phyloP scores from a whole-genome alignment of 202 grass and related monocot genomes.

The Bolboschoenoplectus hybrid region DNA sequence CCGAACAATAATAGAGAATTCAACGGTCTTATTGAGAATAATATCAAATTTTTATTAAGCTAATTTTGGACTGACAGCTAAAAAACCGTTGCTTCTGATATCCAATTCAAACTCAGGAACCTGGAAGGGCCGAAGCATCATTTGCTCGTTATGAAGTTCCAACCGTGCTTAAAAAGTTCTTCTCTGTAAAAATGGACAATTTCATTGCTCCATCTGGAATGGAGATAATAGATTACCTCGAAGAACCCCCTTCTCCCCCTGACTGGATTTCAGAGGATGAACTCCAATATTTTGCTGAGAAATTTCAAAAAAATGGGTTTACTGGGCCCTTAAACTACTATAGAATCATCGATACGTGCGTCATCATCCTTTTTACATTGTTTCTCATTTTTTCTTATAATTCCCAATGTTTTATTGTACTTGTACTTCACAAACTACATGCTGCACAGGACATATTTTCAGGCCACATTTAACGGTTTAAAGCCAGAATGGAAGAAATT shows the following conservation, averaged over 20 bases:
- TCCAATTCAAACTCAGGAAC: slow-evolving; percentile 39
- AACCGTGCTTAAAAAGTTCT: slow-evolving; percentile 63
- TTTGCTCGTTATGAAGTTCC: slow-evolving; percentile 48
- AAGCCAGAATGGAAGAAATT: too few relatives aligned
- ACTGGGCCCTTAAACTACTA: slow-evolving; percentile 72
- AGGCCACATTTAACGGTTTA: too few relatives aligned
- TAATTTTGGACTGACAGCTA: neutral
- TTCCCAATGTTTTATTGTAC: too few relatives aligned
- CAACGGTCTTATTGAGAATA: neutral
- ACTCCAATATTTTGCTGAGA: slow-evolving; percentile 46
- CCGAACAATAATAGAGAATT: too few relatives aligned
- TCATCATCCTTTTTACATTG: neutral
- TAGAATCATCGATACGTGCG: slow-evolving; percentile 51
- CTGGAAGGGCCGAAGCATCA: slow-evolving; percentile 59
- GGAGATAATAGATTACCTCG: slow-evolving; percentile 67
- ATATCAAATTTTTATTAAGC: neutral
- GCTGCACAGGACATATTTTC: too few relatives aligned
- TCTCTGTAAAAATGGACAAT: slow-evolving; percentile 47
- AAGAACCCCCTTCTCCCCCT: slow-evolving; percentile 43
- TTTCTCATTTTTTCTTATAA: too few relatives aligned
- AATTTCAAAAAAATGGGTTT: slow-evolving; percentile 71
- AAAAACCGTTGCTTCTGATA: neutral
- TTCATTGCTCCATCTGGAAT: slow-evolving; percentile 52
- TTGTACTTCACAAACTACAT: too few relatives aligned
- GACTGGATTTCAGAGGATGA: slow-evolving; percentile 63